Conservation (phyloP, 306 rosid species). For the Cucumis sativus region Cucumber_9930_V3 NC_026659.2:16497001-16497500, state of each 20-base stretch:
- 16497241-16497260: neutral
- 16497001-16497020: neutral
- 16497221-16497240: neutral
- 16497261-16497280: neutral
- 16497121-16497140: neutral
- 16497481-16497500: constrained; percentile 82
- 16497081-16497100: neutral
- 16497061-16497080: neutral
- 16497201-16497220: neutral
- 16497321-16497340: neutral
- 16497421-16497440: constrained; percentile 5
- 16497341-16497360: neutral
- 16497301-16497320: neutral
- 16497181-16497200: neutral
- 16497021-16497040: neutral
- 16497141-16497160: neutral
- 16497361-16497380: neutral
- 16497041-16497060: neutral
- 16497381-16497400: neutral
- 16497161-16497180: neutral
- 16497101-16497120: neutral
- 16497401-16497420: neutral
- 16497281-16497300: neutral
- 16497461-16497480: constrained; percentile 69
- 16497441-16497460: neutral